Conservation (phyloP, 768 basidiomycete species). For the Leccinum variicolor region DNA sequence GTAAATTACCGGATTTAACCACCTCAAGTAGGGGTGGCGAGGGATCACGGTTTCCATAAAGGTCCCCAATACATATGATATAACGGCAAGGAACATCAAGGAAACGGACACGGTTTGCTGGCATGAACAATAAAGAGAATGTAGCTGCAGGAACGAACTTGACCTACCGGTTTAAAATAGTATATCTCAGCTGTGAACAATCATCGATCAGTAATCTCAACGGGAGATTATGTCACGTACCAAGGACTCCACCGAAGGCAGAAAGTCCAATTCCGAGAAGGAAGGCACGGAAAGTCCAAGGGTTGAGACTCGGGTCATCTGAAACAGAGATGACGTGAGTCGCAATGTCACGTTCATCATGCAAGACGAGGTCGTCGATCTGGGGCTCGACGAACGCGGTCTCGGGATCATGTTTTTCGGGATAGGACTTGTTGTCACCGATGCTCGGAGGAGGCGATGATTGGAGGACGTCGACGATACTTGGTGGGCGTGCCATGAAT, state of each 20-base stretch:
- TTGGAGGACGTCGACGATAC: constrained; percentile 1
- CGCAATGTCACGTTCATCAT: constrained; percentile 45
- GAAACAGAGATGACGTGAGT: constrained; percentile 44
- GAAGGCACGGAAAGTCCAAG: constrained; percentile 44
- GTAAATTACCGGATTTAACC: constrained; percentile 46
- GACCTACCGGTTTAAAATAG: constrained; percentile 53
- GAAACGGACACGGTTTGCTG: constrained; percentile 55
- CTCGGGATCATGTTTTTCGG: constrained; percentile 36
- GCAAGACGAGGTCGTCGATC: constrained; percentile 25
- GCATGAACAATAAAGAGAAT: neutral
- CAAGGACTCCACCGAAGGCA: constrained; percentile 51
- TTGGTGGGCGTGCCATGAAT: constrained; percentile 7
- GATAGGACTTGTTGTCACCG: constrained; percentile 22
- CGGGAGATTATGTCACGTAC: constrained; percentile 23
- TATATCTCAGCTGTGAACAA: constrained; percentile 48
- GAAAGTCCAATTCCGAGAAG: constrained; percentile 54
- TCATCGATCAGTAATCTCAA: constrained; percentile 3
- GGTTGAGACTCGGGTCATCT: constrained; percentile 26
- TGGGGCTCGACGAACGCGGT: constrained; percentile 9
- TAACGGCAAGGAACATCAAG: constrained; percentile 52
- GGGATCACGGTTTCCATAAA: constrained; percentile 47
- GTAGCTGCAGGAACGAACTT: neutral
- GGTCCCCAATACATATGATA: constrained; percentile 49
- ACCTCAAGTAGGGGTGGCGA: constrained; percentile 39
- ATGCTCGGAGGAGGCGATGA: constrained; percentile 1